These are phyloP conservation scores for Andrographis paniculata DNA, from an alignment of 305 asterid species.

Conservation along the genomic window DNA sequence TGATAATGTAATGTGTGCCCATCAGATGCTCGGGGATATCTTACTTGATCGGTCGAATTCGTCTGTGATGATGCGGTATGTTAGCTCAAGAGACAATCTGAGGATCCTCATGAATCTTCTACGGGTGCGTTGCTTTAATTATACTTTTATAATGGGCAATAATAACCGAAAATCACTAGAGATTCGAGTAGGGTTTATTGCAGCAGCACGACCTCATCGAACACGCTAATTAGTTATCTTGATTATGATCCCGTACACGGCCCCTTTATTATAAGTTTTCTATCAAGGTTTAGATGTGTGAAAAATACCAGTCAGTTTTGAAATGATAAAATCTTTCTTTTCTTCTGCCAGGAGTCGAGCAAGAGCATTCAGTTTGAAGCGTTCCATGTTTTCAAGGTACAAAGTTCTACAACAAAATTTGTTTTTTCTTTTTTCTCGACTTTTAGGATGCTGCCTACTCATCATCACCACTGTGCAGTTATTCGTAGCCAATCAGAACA, in stretches of 20 bases:
- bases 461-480: conserved; percentile 35
- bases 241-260: too few relatives aligned
- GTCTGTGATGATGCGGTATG: conserved; percentile 81
- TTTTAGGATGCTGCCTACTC: conserved; percentile 8
- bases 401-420: background rate
- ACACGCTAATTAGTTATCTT: too few relatives aligned
- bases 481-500: conserved; percentile 85
- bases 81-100: conserved; percentile 78
- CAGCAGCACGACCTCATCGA: too few relatives aligned
- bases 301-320: too few relatives aligned
- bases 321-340: background rate
- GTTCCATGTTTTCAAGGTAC: conserved; percentile 95
- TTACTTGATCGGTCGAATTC: conserved; percentile 88
- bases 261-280: too few relatives aligned
- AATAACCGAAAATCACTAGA: too few relatives aligned
- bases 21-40: conserved; percentile 37
- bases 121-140: conserved; percentile 44
- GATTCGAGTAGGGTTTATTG: too few relatives aligned
- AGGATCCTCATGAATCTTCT: conserved; percentile 99
- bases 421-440: background rate
- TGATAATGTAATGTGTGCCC: background rate
- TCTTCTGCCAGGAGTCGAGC: conserved; percentile 77
- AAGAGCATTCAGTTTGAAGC: conserved; percentile 95
- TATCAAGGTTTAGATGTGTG: too few relatives aligned
- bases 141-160: too few relatives aligned